These are phyloP conservation scores for Silene vulgaris DNA, from an alignment of 179 eudicot species.

Conservation along the genomic window DNA sequence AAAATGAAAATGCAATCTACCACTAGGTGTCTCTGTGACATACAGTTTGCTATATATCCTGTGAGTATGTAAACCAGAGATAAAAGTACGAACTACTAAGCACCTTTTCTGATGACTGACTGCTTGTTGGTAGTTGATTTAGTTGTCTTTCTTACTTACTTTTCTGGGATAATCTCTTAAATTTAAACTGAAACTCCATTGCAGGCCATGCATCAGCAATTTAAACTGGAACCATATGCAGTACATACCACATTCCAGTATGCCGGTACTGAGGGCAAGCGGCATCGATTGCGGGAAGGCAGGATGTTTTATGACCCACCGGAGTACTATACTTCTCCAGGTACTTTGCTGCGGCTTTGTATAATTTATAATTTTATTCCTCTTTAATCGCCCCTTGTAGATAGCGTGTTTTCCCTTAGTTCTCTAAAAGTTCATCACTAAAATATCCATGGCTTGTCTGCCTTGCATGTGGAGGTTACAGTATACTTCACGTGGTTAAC, in stretches of 20 bases:
- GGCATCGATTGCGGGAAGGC: constrained; percentile 90
- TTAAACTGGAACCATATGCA: constrained; percentile 90
- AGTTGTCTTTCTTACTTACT: neutral
- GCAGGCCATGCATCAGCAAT: constrained; percentile 80
- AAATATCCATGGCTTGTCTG: neutral
- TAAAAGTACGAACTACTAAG: neutral
- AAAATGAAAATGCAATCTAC: constrained; percentile 13
- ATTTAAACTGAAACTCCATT: constrained; percentile 17
- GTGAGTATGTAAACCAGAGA: neutral
- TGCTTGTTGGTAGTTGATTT: constrained; percentile 3
- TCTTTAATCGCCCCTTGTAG: neutral
- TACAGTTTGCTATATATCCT: neutral
- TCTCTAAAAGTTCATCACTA: neutral
- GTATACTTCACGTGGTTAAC: neutral
- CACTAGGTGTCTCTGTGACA: neutral
- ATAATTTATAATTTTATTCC: neutral
- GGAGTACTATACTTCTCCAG: constrained; percentile 74
- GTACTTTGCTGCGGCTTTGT: constrained; percentile 29
- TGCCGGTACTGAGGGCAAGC: constrained; percentile 93
- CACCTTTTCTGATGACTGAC: neutral
- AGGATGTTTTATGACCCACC: constrained; percentile 92
- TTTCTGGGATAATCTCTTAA: constrained; percentile 2
- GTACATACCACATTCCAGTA: constrained; percentile 95
- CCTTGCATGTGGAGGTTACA: neutral
- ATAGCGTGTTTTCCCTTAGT: neutral